phyloP scores from a whole-genome alignment of 2,329 filamentous ascomycete genomes.

The Nemania diffusa region DNA sequence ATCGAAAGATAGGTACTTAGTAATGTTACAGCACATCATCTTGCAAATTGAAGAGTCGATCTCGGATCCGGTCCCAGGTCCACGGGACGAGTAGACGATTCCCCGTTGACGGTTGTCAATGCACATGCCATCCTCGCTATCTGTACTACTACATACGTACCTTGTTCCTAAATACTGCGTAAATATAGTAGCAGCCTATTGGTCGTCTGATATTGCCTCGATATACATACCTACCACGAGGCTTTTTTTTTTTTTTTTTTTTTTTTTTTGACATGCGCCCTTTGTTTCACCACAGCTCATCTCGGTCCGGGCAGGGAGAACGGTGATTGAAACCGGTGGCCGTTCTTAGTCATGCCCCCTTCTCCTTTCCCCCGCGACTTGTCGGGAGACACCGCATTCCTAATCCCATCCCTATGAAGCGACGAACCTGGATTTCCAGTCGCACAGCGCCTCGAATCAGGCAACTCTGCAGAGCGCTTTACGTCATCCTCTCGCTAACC shows the following conservation, averaged over 20 bases:
- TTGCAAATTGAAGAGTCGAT: background rate
- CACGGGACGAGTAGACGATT: background rate
- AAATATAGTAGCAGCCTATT: slow-evolving; percentile 1
- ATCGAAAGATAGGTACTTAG: background rate
- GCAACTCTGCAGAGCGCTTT: background rate
- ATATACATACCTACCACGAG: background rate
- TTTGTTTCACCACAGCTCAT: background rate
- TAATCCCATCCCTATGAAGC: too few relatives aligned
- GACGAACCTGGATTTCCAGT: background rate
- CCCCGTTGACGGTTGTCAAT: background rate
- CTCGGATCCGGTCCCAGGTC: background rate
- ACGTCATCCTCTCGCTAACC: background rate
- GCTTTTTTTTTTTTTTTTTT: background rate
- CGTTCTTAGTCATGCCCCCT: background rate
- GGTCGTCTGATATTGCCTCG: background rate
- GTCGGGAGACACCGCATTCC: background rate
- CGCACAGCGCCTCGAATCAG: background rate
- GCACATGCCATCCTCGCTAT: background rate
- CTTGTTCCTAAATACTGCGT: too few relatives aligned
- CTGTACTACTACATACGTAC: background rate
- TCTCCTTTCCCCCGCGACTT: background rate
- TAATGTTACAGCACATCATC: background rate
- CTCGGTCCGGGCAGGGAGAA: background rate
- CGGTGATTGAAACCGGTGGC: background rate
- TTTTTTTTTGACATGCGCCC: background rate